These are phyloP conservation scores for Spathaspora gorwiae DNA, from an alignment of 805 yeast species.

Conservation along the genomic window DNA sequence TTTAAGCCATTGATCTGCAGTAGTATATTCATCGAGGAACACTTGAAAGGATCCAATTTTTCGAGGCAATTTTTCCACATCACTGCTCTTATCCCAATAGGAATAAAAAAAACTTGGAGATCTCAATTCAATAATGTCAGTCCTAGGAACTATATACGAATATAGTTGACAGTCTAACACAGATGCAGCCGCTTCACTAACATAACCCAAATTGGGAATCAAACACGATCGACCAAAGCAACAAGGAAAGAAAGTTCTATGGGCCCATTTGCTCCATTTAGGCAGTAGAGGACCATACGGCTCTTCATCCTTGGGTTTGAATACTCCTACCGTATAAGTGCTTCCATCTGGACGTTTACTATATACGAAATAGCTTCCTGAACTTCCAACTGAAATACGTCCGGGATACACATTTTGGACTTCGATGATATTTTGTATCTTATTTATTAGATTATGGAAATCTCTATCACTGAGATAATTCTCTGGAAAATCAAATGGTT, in stretches of 20 bases:
- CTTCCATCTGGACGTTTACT: constrained; percentile 11
- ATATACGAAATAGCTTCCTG: constrained; percentile 64
- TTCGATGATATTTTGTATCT: constrained; percentile 45
- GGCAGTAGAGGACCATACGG: constrained; percentile 78
- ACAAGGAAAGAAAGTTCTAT: constrained; percentile 70
- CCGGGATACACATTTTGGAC: constrained; percentile 40
- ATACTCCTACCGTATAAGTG: constrained; percentile 45
- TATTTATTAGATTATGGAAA: constrained; percentile 39
- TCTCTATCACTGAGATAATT: constrained; percentile 15
- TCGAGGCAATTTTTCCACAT: constrained; percentile 25
- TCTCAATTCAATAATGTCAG: constrained; percentile 50
- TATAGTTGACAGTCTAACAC: constrained; percentile 57
- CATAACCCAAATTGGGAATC: constrained; percentile 68
- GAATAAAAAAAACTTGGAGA: constrained; percentile 52
- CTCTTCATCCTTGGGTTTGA: constrained; percentile 77
- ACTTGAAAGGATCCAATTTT: constrained; percentile 68
- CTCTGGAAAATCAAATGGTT: constrained; percentile 16
- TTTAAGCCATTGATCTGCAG: constrained; percentile 57
- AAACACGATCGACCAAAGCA: constrained; percentile 71
- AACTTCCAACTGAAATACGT: constrained; percentile 60
- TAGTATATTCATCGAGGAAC: constrained; percentile 53
- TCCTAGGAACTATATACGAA: constrained; percentile 59
- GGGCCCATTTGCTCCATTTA: constrained; percentile 77
- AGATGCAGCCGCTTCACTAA: constrained; percentile 69
- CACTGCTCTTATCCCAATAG: constrained; percentile 34